A percentile compares a stretch with the other conserved stretches of the same genome.
Evolutionary conservation across 768 basidiomycete genomes (phyloP).

Genomic region (Termitomyces sp.): DNA sequence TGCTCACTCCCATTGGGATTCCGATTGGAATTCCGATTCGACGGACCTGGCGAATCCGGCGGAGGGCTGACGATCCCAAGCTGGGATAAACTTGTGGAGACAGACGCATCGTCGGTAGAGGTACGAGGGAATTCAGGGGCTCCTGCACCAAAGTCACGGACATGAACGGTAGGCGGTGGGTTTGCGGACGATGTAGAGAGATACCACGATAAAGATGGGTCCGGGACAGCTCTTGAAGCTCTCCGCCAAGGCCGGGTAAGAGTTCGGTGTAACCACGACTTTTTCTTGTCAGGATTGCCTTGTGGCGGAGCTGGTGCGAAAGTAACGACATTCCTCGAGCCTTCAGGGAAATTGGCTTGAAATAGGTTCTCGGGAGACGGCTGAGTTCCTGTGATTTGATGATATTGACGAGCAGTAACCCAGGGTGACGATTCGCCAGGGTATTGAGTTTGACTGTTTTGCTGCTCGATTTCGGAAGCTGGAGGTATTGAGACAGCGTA

Average conservation of each 20-base stretch:
- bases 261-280: conserved; percentile 37
- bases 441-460: conserved; percentile 16
- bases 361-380: conserved; percentile 9
- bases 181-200: conserved; percentile 11
- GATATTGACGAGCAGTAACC: conserved; percentile 34
- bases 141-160: conserved; percentile 15
- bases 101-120: conserved; percentile 20
- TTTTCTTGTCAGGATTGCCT: conserved; percentile 27
- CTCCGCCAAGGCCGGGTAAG: conserved; percentile 27
- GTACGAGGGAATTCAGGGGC: conserved; percentile 15
- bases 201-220: conserved; percentile 27
- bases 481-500: conserved; percentile 32
- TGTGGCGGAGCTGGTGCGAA: conserved; percentile 14
- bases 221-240: conserved; percentile 8
- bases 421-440: conserved; percentile 25
- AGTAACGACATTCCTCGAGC: background rate
- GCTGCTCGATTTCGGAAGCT: conserved; percentile 22
- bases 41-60: background rate
- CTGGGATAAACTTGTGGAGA: conserved; percentile 32
- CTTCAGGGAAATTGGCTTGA: background rate
- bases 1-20: conserved; percentile 14
- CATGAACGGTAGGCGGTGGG: conserved; percentile 10
- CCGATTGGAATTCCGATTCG: background rate
- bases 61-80: conserved; percentile 31
- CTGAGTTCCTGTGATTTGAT: conserved; percentile 20